phyloP scores from a whole-genome alignment of 2,329 filamentous ascomycete species.

The Fusarium verrucosum region DNA sequence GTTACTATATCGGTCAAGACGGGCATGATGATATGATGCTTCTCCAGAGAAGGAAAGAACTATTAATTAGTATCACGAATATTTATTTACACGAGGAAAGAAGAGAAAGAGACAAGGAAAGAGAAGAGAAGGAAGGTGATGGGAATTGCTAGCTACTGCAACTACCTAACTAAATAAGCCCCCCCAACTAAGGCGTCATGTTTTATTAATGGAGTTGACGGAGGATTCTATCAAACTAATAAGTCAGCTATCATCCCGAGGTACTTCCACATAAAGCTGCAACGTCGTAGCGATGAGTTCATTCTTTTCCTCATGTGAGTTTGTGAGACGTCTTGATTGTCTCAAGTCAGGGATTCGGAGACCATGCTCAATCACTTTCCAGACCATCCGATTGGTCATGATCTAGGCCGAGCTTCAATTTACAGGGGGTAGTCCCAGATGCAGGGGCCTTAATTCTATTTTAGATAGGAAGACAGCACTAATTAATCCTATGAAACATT shows the following conservation, averaged over 20 bases:
- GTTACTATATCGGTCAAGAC: conserved; percentile 38
- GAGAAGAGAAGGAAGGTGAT: neutral
- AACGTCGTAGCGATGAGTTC: neutral
- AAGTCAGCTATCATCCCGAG: neutral
- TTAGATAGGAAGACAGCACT: too few species aligned
- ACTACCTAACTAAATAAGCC: neutral
- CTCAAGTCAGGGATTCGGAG: conserved; percentile 4
- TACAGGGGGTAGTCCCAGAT: conserved; percentile 4
- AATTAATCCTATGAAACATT: too few species aligned
- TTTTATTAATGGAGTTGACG: neutral
- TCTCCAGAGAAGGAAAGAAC: neutral
- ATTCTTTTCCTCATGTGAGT: neutral
- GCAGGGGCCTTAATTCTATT: neutral
- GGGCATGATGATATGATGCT: conserved; percentile 18
- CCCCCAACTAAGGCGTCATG: neutral
- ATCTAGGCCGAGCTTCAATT: neutral
- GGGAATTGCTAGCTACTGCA: neutral
- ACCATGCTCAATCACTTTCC: conserved; percentile 6
- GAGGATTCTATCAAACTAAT: neutral
- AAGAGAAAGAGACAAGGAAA: neutral
- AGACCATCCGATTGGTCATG: conserved; percentile 7
- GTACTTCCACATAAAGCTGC: neutral
- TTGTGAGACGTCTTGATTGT: conserved; percentile 13
- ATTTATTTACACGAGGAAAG: neutral
- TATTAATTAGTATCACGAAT: neutral